Conservation (phyloP, 2,329 filamentous ascomycete species). For the Colletotrichum chrysophilum region DNA sequence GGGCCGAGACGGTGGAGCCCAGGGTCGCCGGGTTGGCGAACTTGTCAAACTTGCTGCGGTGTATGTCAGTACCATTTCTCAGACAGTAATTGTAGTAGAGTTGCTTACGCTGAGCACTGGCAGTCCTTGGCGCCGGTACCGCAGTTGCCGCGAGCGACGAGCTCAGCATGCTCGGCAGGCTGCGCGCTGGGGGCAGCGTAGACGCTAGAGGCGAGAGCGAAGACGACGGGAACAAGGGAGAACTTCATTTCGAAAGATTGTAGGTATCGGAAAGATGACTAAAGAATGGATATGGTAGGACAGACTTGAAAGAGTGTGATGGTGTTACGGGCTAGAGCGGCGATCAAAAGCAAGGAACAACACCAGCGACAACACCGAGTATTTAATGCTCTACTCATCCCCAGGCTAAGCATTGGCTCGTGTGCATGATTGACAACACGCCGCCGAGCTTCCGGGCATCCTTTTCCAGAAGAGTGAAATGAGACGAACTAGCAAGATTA, state of each 20-base stretch:
- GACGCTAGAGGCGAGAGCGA: neutral
- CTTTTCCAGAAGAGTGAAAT: neutral
- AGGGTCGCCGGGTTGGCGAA: neutral
- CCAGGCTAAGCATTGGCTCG: neutral
- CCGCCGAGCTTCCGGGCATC: neutral
- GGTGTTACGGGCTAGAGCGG: neutral
- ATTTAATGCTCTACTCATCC: neutral
- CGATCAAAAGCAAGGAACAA: neutral
- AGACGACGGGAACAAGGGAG: neutral
- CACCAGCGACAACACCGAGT: neutral
- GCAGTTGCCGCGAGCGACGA: neutral
- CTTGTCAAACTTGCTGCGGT: neutral
- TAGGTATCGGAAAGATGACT: neutral
- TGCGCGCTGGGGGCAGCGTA: neutral
- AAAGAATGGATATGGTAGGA: neutral
- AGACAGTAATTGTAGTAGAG: neutral
- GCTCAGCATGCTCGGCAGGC: neutral
- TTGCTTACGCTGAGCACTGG: neutral
- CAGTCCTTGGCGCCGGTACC: neutral
- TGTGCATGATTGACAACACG: neutral
- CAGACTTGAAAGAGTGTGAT: neutral
- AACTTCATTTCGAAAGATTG: neutral
- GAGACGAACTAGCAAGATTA: neutral
- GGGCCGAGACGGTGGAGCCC: neutral
- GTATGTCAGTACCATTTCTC: neutral